phyloP scores from a whole-genome alignment of 208 protist genomes.

The Leptomonas pyrrhocoris region DNA sequence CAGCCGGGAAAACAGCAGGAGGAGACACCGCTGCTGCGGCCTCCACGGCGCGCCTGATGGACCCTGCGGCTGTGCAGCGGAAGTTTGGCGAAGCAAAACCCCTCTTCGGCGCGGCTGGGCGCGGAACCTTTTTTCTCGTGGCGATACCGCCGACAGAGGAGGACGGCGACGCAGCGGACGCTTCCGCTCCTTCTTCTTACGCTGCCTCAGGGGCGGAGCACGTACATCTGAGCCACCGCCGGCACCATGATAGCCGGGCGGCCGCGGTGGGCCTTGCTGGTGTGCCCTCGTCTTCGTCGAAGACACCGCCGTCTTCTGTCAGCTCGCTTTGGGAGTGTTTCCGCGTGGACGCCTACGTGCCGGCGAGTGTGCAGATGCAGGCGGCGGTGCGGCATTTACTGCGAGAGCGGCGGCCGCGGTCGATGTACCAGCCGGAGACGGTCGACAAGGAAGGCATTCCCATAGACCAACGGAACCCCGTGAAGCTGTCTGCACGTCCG shows the following conservation, averaged over 20 bases:
- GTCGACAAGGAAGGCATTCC: background rate
- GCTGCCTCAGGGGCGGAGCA: no score
- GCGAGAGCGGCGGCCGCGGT: conserved; percentile 22
- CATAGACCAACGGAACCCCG: background rate
- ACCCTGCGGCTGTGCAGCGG: background rate
- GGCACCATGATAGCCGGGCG: no score
- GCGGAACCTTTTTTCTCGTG: conserved; percentile 7
- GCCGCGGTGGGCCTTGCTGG: no score
- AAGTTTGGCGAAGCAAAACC: conserved; percentile 8
- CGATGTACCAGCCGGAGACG: background rate
- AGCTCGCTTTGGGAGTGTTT: conserved; percentile 45
- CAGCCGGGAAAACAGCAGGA: background rate
- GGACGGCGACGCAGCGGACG: background rate
- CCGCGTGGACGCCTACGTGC: conserved; percentile 62
- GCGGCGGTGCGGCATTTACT: conserved; percentile 52
- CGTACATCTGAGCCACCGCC: no score
- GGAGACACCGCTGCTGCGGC: background rate
- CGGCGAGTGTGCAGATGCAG: conserved; percentile 51
- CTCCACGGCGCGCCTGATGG: background rate
- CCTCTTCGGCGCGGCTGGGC: conserved; percentile 2
- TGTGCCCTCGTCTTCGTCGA: background rate
- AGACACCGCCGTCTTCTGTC: background rate
- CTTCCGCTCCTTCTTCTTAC: no score
- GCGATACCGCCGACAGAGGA: background rate
- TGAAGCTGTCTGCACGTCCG: background rate